These are phyloP conservation scores for Rhodofomes roseus DNA, from an alignment of 1,284 basidiomycete genomes.

Conservation along the genomic window DNA sequence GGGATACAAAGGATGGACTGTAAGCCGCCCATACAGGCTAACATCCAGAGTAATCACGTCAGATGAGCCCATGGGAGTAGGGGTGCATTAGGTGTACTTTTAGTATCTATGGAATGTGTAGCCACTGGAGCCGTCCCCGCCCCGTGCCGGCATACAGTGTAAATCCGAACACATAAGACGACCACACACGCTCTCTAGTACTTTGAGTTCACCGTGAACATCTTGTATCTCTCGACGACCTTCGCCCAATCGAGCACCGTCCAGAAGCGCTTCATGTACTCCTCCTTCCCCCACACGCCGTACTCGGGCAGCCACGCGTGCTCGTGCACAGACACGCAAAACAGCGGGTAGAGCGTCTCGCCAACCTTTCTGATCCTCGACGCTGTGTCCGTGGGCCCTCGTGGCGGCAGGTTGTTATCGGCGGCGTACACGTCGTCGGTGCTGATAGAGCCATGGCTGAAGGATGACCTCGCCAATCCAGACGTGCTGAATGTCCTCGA, in stretches of 20 bases:
- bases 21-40: too few species aligned
- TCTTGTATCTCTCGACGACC: slow-evolving; percentile 40
- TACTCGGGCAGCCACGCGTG: slow-evolving; percentile 92
- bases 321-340: slow-evolving; percentile 87
- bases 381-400: not conserved
- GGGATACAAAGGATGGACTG: too few species aligned
- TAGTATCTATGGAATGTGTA: not conserved
- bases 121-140: not conserved
- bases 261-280: slow-evolving; percentile 91
- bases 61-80: not conserved
- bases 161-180: not conserved
- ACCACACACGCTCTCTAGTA: not conserved
- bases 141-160: not conserved
- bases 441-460: not conserved
- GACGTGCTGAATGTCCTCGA: slow-evolving; percentile 17
- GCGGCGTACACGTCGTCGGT: not conserved
- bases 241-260: slow-evolving; percentile 83
- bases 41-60: not conserved
- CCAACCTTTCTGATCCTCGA: slow-evolving; percentile 32
- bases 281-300: slow-evolving; percentile 92
- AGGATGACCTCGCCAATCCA: not conserved
- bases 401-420: not conserved
- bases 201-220: not conserved
- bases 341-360: slow-evolving; percentile 68
- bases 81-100: slow-evolving; percentile 2